Evolutionary conservation across 2,329 filamentous ascomycete species (phyloP).

Genomic region (Orbilia ellipsospora): DNA sequence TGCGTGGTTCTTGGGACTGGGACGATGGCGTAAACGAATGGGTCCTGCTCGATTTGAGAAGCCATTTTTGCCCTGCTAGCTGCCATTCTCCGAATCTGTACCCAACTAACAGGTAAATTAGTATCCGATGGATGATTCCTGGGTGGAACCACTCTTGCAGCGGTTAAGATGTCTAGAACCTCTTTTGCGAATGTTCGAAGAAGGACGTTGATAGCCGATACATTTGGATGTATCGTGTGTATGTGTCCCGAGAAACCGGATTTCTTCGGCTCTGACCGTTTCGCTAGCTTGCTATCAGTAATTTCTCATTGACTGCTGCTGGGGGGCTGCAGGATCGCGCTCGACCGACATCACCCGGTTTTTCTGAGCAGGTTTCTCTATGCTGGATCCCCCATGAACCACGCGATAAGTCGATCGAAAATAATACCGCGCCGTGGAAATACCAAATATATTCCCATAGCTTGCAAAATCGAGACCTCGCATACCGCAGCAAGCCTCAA

Average conservation of each 20-base stretch:
- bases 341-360: background rate
- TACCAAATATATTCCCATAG: background rate
- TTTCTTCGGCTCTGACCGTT: conserved; percentile 23
- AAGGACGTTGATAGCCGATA: background rate
- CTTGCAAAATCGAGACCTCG: background rate
- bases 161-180: background rate
- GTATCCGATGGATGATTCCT: conserved; percentile 5
- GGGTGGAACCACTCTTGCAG: conserved; percentile 26
- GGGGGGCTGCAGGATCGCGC: background rate
- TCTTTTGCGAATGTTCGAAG: background rate
- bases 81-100: background rate
- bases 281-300: conserved; percentile 7
- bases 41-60: conserved; percentile 14
- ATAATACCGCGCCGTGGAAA: background rate
- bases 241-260: conserved; percentile 32
- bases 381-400: too few relatives aligned
- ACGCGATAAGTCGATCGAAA: background rate
- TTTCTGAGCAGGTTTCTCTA: too few relatives aligned
- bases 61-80: conserved; percentile 5
- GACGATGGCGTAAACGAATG: conserved; percentile 3
- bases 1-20: conserved; percentile 26
- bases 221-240: background rate
- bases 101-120: background rate
- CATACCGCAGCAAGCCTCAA: background rate
- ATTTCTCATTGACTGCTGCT: too few relatives aligned